phyloP scores from a whole-genome alignment of 2,329 filamentous ascomycete genomes.

The Teratosphaeria destructans region DNA sequence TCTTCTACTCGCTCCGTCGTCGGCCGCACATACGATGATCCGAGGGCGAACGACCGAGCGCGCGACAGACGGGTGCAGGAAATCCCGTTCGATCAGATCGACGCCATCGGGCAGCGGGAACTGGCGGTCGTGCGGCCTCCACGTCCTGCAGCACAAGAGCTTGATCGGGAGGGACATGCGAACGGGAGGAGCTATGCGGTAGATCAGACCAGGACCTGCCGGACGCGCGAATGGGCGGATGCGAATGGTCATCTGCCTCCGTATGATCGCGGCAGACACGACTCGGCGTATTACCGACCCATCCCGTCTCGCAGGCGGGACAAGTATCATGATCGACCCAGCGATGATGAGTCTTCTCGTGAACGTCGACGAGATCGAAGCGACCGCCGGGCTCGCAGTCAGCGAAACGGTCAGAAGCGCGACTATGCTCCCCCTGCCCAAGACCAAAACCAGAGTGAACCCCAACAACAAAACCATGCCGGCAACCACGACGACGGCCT shows the following conservation, averaged over 20 bases:
- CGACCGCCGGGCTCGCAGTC: background rate
- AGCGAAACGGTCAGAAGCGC: background rate
- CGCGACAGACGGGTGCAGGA: slow-evolving; percentile 7
- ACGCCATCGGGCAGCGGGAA: slow-evolving; percentile 5
- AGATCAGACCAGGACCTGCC: background rate
- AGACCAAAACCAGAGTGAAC: background rate
- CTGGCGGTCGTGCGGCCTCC: slow-evolving; percentile 4
- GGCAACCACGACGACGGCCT: slow-evolving; percentile 3
- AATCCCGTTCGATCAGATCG: slow-evolving; percentile 7
- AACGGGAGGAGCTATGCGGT: background rate
- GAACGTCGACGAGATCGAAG: background rate
- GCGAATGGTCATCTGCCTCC: background rate
- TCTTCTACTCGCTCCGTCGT: slow-evolving; percentile 1
- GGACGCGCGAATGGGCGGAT: background rate
- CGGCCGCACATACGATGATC: slow-evolving; percentile 6
- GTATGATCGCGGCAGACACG: background rate
- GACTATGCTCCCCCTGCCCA: background rate
- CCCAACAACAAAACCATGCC: background rate
- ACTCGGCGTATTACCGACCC: background rate
- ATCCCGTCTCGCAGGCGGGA: background rate
- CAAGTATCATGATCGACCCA: slow-evolving; percentile 2
- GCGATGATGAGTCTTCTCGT: slow-evolving; percentile 2
- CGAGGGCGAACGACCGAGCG: slow-evolving; percentile 1
- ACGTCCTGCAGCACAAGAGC: background rate
- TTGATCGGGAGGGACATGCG: background rate